Evolutionary conservation across 2,329 filamentous ascomycete species (phyloP).

Genomic region (Penicillium sp.): DNA sequence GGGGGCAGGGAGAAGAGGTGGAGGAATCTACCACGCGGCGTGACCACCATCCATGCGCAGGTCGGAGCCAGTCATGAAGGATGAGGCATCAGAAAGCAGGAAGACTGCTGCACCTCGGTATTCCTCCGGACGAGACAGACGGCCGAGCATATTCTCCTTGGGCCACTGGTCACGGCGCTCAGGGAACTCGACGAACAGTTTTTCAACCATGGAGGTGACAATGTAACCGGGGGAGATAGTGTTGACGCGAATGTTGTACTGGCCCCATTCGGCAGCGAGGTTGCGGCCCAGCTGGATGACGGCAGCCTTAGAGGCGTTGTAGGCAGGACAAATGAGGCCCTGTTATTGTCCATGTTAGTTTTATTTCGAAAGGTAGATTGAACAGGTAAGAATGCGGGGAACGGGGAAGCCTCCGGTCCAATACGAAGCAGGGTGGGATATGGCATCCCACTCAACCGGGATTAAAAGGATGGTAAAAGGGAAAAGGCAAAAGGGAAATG

Average conservation of each 20-base stretch:
- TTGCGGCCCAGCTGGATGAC: conserved; percentile 53
- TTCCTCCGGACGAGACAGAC: conserved; percentile 69
- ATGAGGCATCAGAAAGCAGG: conserved; percentile 54
- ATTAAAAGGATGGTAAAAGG: background rate
- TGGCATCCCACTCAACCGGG: background rate
- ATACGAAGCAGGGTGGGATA: background rate
- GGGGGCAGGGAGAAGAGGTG: too few relatives aligned
- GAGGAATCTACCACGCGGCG: conserved; percentile 58
- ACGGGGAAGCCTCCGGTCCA: conserved; percentile 5
- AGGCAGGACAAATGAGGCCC: conserved; percentile 54
- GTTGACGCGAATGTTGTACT: conserved; percentile 55
- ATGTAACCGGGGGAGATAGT: conserved; percentile 55
- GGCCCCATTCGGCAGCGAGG: conserved; percentile 54
- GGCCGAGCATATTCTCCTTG: conserved; percentile 81
- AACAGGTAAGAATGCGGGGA: conserved; percentile 6
- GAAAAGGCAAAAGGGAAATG: background rate
- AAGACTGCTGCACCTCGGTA: conserved; percentile 63
- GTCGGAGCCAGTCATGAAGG: conserved; percentile 61
- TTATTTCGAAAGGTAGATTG: background rate
- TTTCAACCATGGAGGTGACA: conserved; percentile 51
- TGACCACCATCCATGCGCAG: conserved; percentile 60
- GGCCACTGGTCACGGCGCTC: conserved; percentile 81
- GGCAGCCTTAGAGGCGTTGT: conserved; percentile 55
- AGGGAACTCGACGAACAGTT: conserved; percentile 64
- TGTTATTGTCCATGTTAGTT: conserved; percentile 17